phyloP scores from a whole-genome alignment of 768 basidiomycete species.

The Trametes coccinea region DNA sequence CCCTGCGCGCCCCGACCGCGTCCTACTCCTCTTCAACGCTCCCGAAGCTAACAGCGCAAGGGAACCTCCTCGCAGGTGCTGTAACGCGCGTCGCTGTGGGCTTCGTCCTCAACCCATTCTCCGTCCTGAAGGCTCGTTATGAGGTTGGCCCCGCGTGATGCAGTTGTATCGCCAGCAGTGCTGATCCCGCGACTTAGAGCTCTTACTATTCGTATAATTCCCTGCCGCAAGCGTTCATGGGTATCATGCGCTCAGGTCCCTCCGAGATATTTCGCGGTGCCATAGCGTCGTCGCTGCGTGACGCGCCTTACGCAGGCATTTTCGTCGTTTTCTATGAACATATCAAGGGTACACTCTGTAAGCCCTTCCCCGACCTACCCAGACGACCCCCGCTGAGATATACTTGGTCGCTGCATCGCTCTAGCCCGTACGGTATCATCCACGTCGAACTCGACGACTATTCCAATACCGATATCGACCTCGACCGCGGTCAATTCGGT shows the following conservation, averaged over 20 bases:
- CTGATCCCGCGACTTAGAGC: constrained; percentile 49
- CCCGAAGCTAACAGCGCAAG: constrained; percentile 69
- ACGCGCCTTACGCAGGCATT: constrained; percentile 92
- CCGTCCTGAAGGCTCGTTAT: constrained; percentile 88
- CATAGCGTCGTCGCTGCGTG: constrained; percentile 84
- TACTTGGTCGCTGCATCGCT: background rate
- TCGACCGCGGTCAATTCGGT: constrained; percentile 58
- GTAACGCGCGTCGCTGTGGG: constrained; percentile 79
- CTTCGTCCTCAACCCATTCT: constrained; percentile 84
- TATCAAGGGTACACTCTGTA: constrained; percentile 73
- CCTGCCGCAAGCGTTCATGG: constrained; percentile 55
- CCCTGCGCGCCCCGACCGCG: constrained; percentile 16
- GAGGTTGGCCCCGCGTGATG: constrained; percentile 56
- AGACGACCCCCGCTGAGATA: background rate
- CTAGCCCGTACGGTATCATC: constrained; percentile 6
- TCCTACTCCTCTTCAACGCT: constrained; percentile 40
- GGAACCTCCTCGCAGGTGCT: constrained; percentile 87
- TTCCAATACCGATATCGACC: constrained; percentile 42
- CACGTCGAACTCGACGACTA: constrained; percentile 16
- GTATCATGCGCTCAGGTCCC: constrained; percentile 69
- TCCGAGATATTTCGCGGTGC: constrained; percentile 85
- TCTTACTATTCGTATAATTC: constrained; percentile 72
- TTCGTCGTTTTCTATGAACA: constrained; percentile 89
- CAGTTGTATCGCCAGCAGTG: background rate
- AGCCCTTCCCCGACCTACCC: background rate